Conservation (phyloP, 768 basidiomycete genomes). For the Leucogyrophana mollusca region DNA sequence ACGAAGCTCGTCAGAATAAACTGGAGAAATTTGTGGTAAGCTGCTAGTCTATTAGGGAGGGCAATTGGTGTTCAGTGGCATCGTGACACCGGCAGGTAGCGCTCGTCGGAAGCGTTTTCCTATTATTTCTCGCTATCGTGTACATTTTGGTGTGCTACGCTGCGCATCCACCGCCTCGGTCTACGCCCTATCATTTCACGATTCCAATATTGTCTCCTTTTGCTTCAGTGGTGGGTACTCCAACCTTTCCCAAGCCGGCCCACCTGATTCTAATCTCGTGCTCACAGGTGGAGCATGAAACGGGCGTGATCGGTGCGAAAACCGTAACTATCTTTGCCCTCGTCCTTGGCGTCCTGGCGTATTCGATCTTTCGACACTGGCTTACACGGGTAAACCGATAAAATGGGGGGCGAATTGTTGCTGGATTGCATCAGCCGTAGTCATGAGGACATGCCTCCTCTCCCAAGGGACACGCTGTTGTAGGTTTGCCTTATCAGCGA, state of each 20-base stretch:
- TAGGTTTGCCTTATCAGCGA: neutral
- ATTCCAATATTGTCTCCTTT: slow-evolving; percentile 80
- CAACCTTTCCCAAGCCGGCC: neutral
- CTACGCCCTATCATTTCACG: slow-evolving; percentile 72
- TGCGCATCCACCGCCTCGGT: slow-evolving; percentile 17
- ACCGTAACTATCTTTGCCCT: slow-evolving; percentile 40
- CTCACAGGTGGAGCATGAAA: slow-evolving; percentile 70
- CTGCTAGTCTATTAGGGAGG: slow-evolving; percentile 6
- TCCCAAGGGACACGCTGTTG: too few species aligned
- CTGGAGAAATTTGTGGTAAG: slow-evolving; percentile 56
- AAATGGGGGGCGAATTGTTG: too few species aligned
- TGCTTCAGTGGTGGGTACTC: slow-evolving; percentile 59
- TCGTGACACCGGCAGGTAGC: slow-evolving; percentile 15
- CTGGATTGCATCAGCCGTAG: neutral
- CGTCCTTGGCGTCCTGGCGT: slow-evolving; percentile 39
- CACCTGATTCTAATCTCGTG: neutral
- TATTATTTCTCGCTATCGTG: slow-evolving; percentile 17
- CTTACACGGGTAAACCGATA: slow-evolving; percentile 9
- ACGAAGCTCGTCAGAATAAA: slow-evolving; percentile 46
- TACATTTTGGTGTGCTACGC: slow-evolving; percentile 2
- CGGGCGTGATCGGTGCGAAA: slow-evolving; percentile 56
- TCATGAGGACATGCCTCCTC: neutral
- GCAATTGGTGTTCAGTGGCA: slow-evolving; percentile 1
- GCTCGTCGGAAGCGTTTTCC: slow-evolving; percentile 16
- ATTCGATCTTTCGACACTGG: slow-evolving; percentile 45